Evolutionary conservation across 1,139 yeast genomes (phyloP), one percentile per base, ranked within the genome.

Genomic region (Chernovozyma aurita): DNA sequence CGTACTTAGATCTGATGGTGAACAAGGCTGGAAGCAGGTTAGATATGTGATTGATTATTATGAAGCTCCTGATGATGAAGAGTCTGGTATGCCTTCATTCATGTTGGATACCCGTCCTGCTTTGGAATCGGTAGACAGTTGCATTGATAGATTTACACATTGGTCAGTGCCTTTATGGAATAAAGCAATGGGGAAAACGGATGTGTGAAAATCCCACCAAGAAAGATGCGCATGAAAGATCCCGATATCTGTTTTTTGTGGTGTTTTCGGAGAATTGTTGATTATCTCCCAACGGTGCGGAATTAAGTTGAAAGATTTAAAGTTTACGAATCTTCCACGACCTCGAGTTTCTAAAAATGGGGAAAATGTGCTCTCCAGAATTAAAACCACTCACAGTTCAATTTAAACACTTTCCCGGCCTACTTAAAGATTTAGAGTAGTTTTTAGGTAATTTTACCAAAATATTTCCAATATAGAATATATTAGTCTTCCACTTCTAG

Each of bases 31-130:
- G 75, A 49, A 56, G 24, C 78, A 62, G 78, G 92, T 58, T 18
- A 75, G 98, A 44, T 94, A 94, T 51, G 95, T 94, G 26, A 88
- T 94, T 51, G 99, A 94, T 59, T 94, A 90, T 60, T 94, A 94
- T 57, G 69, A 80, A 15, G 95, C 95, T 1, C 95, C 95, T 2
- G 96, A 94, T 38, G 97, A 86, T 49, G 90, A 80, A 47, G 82
- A 76, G 15, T 78, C 85, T 27, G 95, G 95, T 9, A 76, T 81
- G 78, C 97, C 98, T 8, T 74, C 95, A 1, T 94, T 92, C 57
- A 80, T 79, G 59, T 73, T 94, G 48, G 98, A 92, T 58, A 95
- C 95, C 17, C 76, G 99, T 46, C 98, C 98, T 0, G 98, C 96
- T 1, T 66, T 90, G 46, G 98, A 94, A 57, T 70, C 70, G 41